phyloP scores from a whole-genome alignment of 2,329 filamentous ascomycete genomes.

The Pleoardoris graminearum region DNA sequence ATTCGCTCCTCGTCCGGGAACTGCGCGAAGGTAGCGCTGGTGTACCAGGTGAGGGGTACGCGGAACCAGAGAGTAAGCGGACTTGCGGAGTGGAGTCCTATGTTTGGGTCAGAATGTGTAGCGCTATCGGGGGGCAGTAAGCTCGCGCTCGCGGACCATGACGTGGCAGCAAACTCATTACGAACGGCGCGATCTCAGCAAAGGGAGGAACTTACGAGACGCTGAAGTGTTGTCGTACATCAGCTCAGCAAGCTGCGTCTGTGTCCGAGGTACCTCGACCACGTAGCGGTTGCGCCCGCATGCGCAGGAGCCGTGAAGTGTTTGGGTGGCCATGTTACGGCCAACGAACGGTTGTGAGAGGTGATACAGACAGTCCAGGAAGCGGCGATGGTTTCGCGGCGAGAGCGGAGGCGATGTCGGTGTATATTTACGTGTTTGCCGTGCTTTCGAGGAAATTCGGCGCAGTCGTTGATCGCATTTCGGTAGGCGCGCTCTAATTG shows the following conservation, averaged over 20 bases:
- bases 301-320: conserved; percentile 75
- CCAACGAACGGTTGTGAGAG: not conserved
- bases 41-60: conserved; percentile 80
- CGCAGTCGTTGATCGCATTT: not conserved
- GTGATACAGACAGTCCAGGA: not conserved
- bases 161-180: conserved; percentile 8
- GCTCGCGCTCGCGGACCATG: conserved; percentile 12
- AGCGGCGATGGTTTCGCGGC: not conserved
- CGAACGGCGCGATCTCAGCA: not conserved
- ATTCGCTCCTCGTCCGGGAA: conserved; percentile 70
- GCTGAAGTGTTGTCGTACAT: conserved; percentile 69
- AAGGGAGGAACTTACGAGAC: conserved; percentile 66
- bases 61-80: conserved; percentile 81
- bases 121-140: not conserved
- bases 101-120: conserved; percentile 10
- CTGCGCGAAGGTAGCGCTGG: conserved; percentile 72
- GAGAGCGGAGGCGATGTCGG: not conserved
- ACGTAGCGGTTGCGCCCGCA: conserved; percentile 86
- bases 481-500: not conserved
- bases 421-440: not conserved
- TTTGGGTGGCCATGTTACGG: conserved; percentile 45
- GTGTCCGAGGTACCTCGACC: conserved; percentile 67
- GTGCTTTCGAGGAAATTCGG: conserved; percentile 3
- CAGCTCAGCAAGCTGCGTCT: conserved; percentile 64
- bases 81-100: conserved; percentile 67